Evolutionary conservation across 768 basidiomycete genomes (phyloP).

Genomic region (Lactifluus piperatus): DNA sequence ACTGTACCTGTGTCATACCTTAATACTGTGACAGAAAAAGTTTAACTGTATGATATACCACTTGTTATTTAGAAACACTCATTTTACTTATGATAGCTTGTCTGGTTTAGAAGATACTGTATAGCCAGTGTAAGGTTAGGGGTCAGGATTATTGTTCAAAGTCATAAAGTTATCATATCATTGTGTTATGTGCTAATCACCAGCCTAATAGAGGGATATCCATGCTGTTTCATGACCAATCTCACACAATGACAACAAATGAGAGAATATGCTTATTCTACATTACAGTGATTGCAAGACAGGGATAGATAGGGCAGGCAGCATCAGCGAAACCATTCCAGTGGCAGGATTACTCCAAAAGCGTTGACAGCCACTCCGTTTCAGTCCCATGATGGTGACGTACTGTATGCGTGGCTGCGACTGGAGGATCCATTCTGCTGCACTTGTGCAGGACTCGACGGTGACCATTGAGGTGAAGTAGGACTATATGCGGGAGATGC

Average conservation of each 20-base stretch:
- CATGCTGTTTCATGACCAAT: background rate
- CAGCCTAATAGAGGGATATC: background rate
- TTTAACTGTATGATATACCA: too few relatives aligned
- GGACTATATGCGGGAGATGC: slow-evolving; percentile 84
- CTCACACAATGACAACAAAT: background rate
- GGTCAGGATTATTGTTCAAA: too few relatives aligned
- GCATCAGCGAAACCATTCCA: slow-evolving; percentile 4
- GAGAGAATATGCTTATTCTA: slow-evolving; percentile 17
- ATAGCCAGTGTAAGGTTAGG: too few relatives aligned
- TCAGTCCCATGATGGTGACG: slow-evolving; percentile 47
- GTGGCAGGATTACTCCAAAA: background rate
- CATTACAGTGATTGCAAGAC: slow-evolving; percentile 18
- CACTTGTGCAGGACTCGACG: slow-evolving; percentile 57
- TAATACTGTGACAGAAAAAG: too few relatives aligned
- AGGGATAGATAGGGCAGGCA: slow-evolving; percentile 13
- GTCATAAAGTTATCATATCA: too few relatives aligned
- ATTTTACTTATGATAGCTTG: too few relatives aligned
- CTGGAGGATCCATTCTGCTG: slow-evolving; percentile 33
- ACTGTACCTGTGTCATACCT: too few relatives aligned
- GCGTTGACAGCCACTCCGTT: background rate
- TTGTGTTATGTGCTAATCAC: too few relatives aligned
- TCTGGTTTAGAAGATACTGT: too few relatives aligned
- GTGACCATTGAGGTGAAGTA: slow-evolving; percentile 78
- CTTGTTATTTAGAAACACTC: too few relatives aligned
- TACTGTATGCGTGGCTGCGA: slow-evolving; percentile 37